These are phyloP conservation scores for Dentipellis sp. DNA, from an alignment of 768 basidiomycete species.

Conservation along the genomic window DNA sequence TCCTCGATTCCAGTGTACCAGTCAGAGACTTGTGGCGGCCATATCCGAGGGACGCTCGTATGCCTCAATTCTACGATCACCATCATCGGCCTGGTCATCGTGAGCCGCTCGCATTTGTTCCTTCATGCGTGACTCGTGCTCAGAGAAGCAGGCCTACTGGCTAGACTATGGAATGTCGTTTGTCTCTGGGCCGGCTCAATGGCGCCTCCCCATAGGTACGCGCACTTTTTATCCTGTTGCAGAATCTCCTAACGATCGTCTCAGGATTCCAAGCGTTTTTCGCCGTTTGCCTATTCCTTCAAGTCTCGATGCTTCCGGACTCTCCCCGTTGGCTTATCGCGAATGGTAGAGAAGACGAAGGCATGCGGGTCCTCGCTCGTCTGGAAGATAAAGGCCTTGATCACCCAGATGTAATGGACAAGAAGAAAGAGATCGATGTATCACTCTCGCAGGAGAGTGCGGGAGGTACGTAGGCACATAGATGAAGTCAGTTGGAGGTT, in stretches of 20 bases:
- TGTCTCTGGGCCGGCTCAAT: slow-evolving; percentile 19
- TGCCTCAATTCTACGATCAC: background rate
- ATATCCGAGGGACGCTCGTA: background rate
- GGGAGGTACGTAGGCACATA: slow-evolving; percentile 20
- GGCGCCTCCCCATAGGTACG: slow-evolving; percentile 17
- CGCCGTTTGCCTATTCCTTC: slow-evolving; percentile 27
- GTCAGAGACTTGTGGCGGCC: background rate
- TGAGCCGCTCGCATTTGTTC: slow-evolving; percentile 2
- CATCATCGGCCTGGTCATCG: slow-evolving; percentile 16
- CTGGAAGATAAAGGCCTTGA: slow-evolving; percentile 25
- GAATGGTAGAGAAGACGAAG: slow-evolving; percentile 27
- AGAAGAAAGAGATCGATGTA: slow-evolving; percentile 27
- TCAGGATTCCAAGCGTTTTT: slow-evolving; percentile 31
- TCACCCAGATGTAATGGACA: slow-evolving; percentile 25
- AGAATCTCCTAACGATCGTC: background rate
- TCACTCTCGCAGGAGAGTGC: slow-evolving; percentile 29
- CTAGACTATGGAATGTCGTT: slow-evolving; percentile 33
- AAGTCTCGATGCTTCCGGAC: slow-evolving; percentile 27
- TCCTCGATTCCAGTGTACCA: background rate
- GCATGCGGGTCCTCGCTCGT: slow-evolving; percentile 25
- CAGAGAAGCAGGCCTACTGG: slow-evolving; percentile 33
- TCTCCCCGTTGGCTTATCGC: slow-evolving; percentile 33
- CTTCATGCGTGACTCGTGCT: slow-evolving; percentile 32
- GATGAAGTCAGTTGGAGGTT: background rate
- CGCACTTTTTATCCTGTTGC: background rate